Percentiles rank a stretch among this genome's conserved stretches.
phyloP scores from a whole-genome alignment of 108 stramenopile genomes.

The Skeletonema potamos region DNA sequence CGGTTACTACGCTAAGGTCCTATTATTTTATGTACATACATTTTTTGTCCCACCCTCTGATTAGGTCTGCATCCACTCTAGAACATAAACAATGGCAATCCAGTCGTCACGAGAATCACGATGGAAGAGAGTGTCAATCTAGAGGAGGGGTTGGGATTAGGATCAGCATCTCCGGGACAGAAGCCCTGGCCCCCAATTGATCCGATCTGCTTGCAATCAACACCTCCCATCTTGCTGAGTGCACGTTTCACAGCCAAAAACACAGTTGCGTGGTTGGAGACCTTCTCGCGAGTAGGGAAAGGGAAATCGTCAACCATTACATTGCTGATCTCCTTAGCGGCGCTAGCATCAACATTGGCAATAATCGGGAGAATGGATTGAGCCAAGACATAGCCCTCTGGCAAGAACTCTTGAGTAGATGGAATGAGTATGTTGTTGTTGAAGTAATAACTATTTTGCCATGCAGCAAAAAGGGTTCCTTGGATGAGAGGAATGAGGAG shows the following conservation, averaged over 20 bases:
- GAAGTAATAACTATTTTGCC: conserved; percentile 27
- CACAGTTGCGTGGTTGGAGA: conserved; percentile 17
- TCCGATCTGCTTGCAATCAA: conserved; percentile 33
- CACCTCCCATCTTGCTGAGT: conserved; percentile 27
- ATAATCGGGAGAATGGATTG: conserved; percentile 68
- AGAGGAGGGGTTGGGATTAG: background rate
- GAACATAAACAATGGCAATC: background rate
- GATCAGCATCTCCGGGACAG: conserved; percentile 13
- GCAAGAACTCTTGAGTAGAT: conserved; percentile 25
- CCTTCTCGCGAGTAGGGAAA: background rate
- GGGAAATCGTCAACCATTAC: conserved; percentile 46
- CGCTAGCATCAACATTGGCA: conserved; percentile 36
- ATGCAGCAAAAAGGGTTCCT: conserved; percentile 51
- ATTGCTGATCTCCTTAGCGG: conserved; percentile 42
- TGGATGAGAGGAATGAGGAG: conserved; percentile 72
- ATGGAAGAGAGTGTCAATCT: background rate
- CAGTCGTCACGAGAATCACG: background rate
- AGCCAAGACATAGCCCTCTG: conserved; percentile 59
- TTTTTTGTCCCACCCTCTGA: too few relatives aligned
- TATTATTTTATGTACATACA: background rate
- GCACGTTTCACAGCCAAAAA: conserved; percentile 21
- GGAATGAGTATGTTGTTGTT: conserved; percentile 3
- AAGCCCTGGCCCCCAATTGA: conserved; percentile 21
- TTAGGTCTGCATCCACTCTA: background rate
- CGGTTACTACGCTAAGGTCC: background rate